These are phyloP conservation scores for Penicillium sp. DNA, from an alignment of 2,329 filamentous ascomycete genomes.

Conservation along the genomic window DNA sequence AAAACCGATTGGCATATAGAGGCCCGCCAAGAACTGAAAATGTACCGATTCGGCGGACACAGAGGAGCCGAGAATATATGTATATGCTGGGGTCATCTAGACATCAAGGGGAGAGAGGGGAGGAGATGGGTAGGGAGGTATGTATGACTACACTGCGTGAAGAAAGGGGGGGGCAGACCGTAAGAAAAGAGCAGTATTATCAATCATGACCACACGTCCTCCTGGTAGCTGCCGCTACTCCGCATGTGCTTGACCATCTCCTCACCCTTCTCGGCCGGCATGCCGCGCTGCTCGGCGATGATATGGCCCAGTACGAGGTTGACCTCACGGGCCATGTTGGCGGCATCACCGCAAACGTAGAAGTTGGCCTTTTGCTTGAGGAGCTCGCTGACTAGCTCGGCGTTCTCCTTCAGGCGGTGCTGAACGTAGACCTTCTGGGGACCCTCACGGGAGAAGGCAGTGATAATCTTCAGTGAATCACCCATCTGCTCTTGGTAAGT, in stretches of 20 bases:
- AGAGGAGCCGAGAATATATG: conserved; percentile 16
- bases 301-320: conserved; percentile 86
- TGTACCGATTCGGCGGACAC: conserved; percentile 17
- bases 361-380: conserved; percentile 85
- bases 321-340: conserved; percentile 95
- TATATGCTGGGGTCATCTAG: conserved; percentile 35
- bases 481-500: conserved; percentile 81
- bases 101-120: conserved; percentile 12
- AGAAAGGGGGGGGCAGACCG: conserved; percentile 15
- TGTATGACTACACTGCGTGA: conserved; percentile 15
- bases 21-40: conserved; percentile 14
- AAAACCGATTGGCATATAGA: conserved; percentile 16
- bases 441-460: conserved; percentile 90
- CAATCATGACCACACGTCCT: conserved; percentile 67
- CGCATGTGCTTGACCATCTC: conserved; percentile 98
- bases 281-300: conserved; percentile 78
- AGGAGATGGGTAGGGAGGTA: not conserved
- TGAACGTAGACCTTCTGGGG: conserved; percentile 95
- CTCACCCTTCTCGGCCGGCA: conserved; percentile 85
- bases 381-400: conserved; percentile 83
- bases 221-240: conserved; percentile 93
- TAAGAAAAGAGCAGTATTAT: conserved; percentile 18
- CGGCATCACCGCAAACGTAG: conserved; percentile 97
- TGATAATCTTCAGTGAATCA: conserved; percentile 86
- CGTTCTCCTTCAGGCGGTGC: conserved; percentile 82